Evolutionary conservation across 148 eudicot genomes (phyloP), one percentile per base, ranked within the genome.

Genomic region (Selenicereus undatus): DNA sequence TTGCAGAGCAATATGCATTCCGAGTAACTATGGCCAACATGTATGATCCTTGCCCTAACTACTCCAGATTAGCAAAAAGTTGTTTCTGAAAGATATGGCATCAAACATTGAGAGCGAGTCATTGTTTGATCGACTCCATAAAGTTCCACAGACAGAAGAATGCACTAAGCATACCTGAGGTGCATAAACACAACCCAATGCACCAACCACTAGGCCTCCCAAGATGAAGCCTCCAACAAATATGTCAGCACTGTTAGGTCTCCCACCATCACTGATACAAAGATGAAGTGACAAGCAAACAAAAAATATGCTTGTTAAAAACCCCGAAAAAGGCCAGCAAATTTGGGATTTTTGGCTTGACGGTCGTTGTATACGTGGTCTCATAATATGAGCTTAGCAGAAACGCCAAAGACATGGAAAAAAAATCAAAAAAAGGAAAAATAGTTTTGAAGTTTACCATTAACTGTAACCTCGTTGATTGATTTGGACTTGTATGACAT

Each of bases 141-240:
- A 76, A 76, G 36, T 4, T 43, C 11, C 24, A 30, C 32, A 39
- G 69, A 70, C 64, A 78, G 26, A 60, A 74, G 39, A 35, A 60
- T n/a, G 76, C 51, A 21, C 29, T n/a, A 54, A 30, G 71, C 45
- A 64, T 73, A 94, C 97, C 95, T 92, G 93, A 86, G 97, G 98
- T 71, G 98, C 98, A 85, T 84, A 92, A 32, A 91, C 90, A 83
- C 88, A 87, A 45, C 93, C 93, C 54, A 94, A 91, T 48, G 95
- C 84, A 68, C 93, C 98, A 80, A 93, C 92, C 65, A 94, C 79
- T 76, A 94, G 39, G 80, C 98, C 98, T 86, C 98, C 97, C 85
- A 94, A 82, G 24, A 94, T 82, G 88, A 92, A 94, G 72, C 98
- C 98, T 71, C 95, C 87, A 76, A 91, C 80, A 73, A 94, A 94